Conservation (phyloP, 1,139 yeast genomes). For the Nadsonia commutata region DNA sequence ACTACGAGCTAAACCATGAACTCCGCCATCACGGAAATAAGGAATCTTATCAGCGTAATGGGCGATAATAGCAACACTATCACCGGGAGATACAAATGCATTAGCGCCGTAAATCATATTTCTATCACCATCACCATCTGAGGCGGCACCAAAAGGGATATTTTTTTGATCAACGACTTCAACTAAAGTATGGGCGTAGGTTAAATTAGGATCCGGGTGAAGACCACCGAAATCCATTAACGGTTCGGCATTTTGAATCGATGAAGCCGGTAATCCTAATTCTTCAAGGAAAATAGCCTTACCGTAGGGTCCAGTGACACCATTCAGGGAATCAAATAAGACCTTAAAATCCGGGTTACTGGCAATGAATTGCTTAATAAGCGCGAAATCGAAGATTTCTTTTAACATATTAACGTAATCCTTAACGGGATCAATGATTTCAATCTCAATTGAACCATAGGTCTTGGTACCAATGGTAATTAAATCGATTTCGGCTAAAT, state of each 20-base stretch:
- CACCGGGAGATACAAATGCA: slow-evolving; percentile 96
- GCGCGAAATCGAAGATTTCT: slow-evolving; percentile 73
- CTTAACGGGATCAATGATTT: slow-evolving; percentile 66
- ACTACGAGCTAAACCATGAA: slow-evolving; percentile 89
- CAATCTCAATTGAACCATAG: slow-evolving; percentile 44
- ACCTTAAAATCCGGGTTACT: slow-evolving; percentile 48
- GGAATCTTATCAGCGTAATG: slow-evolving; percentile 86
- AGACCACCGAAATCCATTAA: slow-evolving; percentile 89
- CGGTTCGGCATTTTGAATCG: slow-evolving; percentile 69
- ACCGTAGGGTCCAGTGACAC: slow-evolving; percentile 97
- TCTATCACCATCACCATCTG: slow-evolving; percentile 98
- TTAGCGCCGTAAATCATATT: slow-evolving; percentile 97
- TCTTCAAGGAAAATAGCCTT: slow-evolving; percentile 69
- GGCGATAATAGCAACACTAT: slow-evolving; percentile 92
- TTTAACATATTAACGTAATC: slow-evolving; percentile 72
- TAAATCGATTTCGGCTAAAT: slow-evolving; percentile 49
- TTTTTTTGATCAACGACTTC: slow-evolving; percentile 64
- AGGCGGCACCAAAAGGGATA: slow-evolving; percentile 93
- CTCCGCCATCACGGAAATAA: slow-evolving; percentile 74
- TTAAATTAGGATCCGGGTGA: slow-evolving; percentile 95
- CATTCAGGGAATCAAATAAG: slow-evolving; percentile 81
- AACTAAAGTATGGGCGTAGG: slow-evolving; percentile 83
- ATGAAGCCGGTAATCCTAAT: slow-evolving; percentile 54
- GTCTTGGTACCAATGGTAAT: slow-evolving; percentile 36
- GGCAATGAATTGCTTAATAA: slow-evolving; percentile 58